These are phyloP conservation scores for Penicillium sp. DNA, from an alignment of 2,329 filamentous ascomycete species.

Conservation along the genomic window DNA sequence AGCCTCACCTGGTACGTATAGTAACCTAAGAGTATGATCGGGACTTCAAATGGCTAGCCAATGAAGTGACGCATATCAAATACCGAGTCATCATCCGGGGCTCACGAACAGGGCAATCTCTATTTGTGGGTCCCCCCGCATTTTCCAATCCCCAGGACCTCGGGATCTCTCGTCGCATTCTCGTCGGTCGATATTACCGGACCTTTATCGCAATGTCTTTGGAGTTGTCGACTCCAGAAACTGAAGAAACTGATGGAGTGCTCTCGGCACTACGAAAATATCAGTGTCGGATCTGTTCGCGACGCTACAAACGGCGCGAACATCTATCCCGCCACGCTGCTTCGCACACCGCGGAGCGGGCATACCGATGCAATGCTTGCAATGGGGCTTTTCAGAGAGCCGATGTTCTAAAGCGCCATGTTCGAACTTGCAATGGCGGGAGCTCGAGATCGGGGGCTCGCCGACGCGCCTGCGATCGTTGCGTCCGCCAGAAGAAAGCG, in stretches of 20 bases:
- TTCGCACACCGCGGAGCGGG: constrained; percentile 34
- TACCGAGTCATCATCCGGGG: not conserved
- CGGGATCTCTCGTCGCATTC: not conserved
- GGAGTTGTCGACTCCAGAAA: not conserved
- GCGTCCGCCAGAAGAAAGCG: constrained; percentile 37
- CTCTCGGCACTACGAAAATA: constrained; percentile 6
- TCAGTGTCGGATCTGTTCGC: constrained; percentile 34
- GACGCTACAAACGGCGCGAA: constrained; percentile 39
- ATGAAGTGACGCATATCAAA: not conserved
- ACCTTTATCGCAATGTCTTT: not conserved
- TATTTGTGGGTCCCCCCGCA: constrained; percentile 3
- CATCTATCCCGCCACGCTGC: constrained; percentile 37
- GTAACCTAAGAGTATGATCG: too few species aligned
- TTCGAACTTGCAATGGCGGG: constrained; percentile 32
- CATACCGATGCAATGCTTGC: constrained; percentile 33
- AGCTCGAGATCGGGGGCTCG: constrained; percentile 16
- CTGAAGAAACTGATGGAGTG: not conserved
- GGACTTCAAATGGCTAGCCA: too few species aligned
- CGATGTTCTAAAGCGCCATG: constrained; percentile 40
- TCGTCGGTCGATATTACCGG: not conserved
- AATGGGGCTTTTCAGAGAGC: constrained; percentile 36
- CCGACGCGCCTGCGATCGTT: constrained; percentile 36
- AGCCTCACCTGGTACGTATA: too few species aligned
- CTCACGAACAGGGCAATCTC: not conserved
- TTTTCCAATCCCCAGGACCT: not conserved